phyloP scores from a whole-genome alignment of 345 rosid species.

The Carallia pectinifolia region DNA sequence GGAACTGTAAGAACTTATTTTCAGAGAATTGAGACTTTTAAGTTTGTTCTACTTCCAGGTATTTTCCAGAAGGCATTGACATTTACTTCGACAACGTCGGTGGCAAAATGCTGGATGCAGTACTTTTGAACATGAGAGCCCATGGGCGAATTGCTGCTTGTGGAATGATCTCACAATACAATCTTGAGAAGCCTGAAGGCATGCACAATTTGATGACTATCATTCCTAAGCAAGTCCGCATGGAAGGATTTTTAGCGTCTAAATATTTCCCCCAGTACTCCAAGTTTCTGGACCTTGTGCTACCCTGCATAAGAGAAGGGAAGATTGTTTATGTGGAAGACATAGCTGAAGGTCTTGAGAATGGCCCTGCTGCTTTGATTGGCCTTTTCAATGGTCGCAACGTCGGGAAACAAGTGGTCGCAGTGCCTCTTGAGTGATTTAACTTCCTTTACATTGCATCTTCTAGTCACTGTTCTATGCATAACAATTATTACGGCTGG shows the following conservation, averaged over 20 bases:
- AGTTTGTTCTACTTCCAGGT: not conserved
- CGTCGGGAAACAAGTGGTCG: conserved; percentile 51
- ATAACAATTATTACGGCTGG: no score
- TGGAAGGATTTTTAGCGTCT: conserved; percentile 39
- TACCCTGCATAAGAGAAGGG: conserved; percentile 42
- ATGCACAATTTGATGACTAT: conserved; percentile 24
- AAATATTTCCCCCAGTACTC: conserved; percentile 37
- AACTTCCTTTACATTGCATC: not conserved
- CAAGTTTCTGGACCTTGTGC: conserved; percentile 37
- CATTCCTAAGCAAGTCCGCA: conserved; percentile 27
- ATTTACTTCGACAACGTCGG: conserved; percentile 62
- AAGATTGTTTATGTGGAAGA: conserved; percentile 52
- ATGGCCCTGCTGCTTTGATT: conserved; percentile 42
- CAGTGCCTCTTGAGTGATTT: conserved; percentile 38
- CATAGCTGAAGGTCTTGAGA: conserved; percentile 48
- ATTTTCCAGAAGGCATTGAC: conserved; percentile 46
- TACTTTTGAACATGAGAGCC: conserved; percentile 42
- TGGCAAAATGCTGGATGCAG: conserved; percentile 55
- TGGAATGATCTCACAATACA: conserved; percentile 9
- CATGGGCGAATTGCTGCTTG: conserved; percentile 30
- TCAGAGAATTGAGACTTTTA: not conserved
- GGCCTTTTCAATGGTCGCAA: conserved; percentile 49
- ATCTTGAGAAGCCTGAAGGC: conserved; percentile 21
- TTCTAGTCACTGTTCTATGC: not conserved
- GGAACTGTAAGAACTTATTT: no score